phyloP scores from a whole-genome alignment of 2,329 filamentous ascomycete species.

The Diaporthe sp. region DNA sequence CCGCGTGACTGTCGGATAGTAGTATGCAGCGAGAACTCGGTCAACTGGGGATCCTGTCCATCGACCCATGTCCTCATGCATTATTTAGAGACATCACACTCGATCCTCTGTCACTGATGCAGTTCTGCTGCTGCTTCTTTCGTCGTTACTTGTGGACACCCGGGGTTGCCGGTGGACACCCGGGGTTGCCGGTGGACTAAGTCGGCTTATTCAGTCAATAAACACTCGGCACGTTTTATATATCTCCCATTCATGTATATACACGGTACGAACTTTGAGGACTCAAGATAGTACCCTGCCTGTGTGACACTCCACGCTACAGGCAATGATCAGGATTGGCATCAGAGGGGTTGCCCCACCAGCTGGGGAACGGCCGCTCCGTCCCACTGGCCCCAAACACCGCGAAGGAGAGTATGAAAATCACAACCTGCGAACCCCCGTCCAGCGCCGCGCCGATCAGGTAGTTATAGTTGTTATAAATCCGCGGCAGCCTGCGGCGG shows the following conservation, averaged over 20 bases:
- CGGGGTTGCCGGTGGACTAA: background rate
- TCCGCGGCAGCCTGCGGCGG: constrained; percentile 51
- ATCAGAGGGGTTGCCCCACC: constrained; percentile 40
- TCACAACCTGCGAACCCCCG: constrained; percentile 55
- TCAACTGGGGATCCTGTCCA: too few species aligned
- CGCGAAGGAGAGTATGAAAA: constrained; percentile 59
- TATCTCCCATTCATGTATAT: background rate
- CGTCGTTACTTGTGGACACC: background rate
- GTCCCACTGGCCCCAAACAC: constrained; percentile 59
- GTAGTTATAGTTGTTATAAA: constrained; percentile 59
- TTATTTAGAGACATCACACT: too few species aligned
- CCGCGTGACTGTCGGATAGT: too few species aligned
- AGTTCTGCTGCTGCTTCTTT: too few species aligned
- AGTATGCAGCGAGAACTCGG: background rate
- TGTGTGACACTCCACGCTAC: too few species aligned
- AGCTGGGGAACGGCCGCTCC: constrained; percentile 50
- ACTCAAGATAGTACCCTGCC: rapidly evolving
- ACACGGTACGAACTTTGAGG: background rate
- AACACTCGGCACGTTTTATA: too few species aligned
- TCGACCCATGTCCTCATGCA: too few species aligned
- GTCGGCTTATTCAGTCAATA: background rate
- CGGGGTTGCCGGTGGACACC: background rate
- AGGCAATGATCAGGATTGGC: constrained; percentile 41
- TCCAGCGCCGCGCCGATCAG: constrained; percentile 56
- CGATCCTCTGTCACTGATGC: too few species aligned